These are phyloP conservation scores for Podospora appendiculata DNA, from an alignment of 495 filamentous ascomycete genomes.

Conservation along the genomic window DNA sequence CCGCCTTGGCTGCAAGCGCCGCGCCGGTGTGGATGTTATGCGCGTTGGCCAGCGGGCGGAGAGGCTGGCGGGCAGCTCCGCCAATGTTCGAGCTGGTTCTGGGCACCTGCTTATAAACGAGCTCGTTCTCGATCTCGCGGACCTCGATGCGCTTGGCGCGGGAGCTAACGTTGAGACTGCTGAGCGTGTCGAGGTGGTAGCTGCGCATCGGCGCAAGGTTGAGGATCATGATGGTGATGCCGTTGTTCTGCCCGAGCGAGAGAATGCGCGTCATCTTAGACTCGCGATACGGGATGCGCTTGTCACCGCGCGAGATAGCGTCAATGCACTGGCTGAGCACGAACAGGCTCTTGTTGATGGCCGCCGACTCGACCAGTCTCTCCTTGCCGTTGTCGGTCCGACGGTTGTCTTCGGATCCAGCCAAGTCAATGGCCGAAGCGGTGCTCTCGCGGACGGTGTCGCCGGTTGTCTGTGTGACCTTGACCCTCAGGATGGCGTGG, in stretches of 20 bases:
- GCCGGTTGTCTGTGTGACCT: slow-evolving; percentile 65
- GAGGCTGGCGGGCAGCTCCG: slow-evolving; percentile 57
- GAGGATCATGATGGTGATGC: slow-evolving; percentile 92
- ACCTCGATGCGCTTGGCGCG: slow-evolving; percentile 96
- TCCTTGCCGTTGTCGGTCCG: slow-evolving; percentile 93
- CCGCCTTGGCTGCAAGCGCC: slow-evolving; percentile 27
- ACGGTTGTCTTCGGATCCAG: slow-evolving; percentile 93
- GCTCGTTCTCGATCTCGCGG: slow-evolving; percentile 87
- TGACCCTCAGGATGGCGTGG: slow-evolving; percentile 89
- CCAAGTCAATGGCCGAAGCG: slow-evolving; percentile 91
- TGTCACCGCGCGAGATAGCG: slow-evolving; percentile 64
- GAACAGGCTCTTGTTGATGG: slow-evolving; percentile 97
- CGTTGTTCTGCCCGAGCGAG: slow-evolving; percentile 89
- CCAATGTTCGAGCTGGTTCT: slow-evolving; percentile 41
- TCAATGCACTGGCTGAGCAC: slow-evolving; percentile 94
- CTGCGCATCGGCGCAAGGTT: slow-evolving; percentile 81
- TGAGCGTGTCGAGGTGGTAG: slow-evolving; percentile 90
- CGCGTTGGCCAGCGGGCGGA: slow-evolving; percentile 61
- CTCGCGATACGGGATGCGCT: slow-evolving; percentile 86
- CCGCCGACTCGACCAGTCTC: slow-evolving; percentile 87
- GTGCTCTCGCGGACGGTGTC: slow-evolving; percentile 69
- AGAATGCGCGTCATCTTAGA: slow-evolving; percentile 97
- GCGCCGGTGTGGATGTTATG: slow-evolving; percentile 50
- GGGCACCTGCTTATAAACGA: slow-evolving; percentile 67
- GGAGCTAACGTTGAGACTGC: slow-evolving; percentile 90